Percentiles rank a stretch among this genome's conserved stretches.
phyloP scores from a whole-genome alignment of 148 eudicot genomes.

The Fallopia convolvulus region DNA sequence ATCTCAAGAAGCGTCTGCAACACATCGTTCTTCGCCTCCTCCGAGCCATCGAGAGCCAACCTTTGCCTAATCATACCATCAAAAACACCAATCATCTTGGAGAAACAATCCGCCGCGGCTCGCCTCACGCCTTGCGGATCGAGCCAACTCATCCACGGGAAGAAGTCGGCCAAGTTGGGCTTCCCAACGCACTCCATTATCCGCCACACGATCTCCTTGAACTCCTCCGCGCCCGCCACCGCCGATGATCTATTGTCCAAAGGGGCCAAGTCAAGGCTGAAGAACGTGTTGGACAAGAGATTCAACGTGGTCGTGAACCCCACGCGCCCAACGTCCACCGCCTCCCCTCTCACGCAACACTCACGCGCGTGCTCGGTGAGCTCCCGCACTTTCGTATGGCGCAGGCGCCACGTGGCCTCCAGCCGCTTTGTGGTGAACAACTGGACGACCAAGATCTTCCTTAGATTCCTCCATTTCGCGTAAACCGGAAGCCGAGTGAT shows the following conservation, averaged over 20 bases:
- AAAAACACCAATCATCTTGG: background rate
- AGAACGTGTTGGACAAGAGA: conserved; percentile 5
- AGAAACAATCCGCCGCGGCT: background rate
- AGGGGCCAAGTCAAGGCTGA: conserved; percentile 4
- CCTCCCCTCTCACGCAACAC: conserved; percentile 1
- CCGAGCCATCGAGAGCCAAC: conserved; percentile 2
- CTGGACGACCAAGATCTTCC: background rate
- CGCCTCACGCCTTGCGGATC: conserved; percentile 11
- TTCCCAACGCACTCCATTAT: conserved; percentile 5
- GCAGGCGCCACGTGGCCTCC: background rate
- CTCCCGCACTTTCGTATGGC: conserved; percentile 6
- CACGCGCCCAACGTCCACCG: conserved; percentile 9
- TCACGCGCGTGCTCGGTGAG: background rate
- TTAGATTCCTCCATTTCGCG: background rate
- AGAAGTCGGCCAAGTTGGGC: conserved; percentile 16
- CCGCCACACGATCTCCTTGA: background rate
- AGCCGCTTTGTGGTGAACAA: background rate
- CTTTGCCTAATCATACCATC: conserved; percentile 16
- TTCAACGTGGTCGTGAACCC: conserved; percentile 11
- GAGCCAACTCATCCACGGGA: background rate
- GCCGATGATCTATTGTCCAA: background rate
- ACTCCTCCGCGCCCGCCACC: background rate
- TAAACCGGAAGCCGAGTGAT: background rate
- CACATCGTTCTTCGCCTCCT: conserved; percentile 18
- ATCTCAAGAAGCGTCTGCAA: conserved; percentile 20